Evolutionary conservation across 805 yeast species (phyloP), one percentile per base, ranked within the genome.

Genomic region (Yarrowia sp.): DNA sequence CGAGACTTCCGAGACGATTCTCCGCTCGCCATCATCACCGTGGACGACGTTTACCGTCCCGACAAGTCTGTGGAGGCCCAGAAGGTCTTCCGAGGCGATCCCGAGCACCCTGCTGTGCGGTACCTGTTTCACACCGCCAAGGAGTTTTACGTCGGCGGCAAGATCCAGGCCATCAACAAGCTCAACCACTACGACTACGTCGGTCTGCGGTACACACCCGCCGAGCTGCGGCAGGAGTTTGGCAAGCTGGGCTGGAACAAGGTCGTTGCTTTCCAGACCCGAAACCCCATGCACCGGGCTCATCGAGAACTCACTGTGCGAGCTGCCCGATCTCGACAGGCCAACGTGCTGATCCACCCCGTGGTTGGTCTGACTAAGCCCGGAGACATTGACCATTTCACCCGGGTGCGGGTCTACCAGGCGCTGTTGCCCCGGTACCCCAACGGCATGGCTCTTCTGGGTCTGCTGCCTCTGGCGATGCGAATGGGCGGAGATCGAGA

Each of bases 401-500:
- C 98, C 66, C 88, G 98, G 81, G 98, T 93, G 68, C 90, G 95
- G 74, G 98, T 93, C 14, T 93, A 93, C 82, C 90, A 91, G 80
- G 96, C 94, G 73, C 87, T 93, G 73, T 85, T 94, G 79, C 91
- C 93, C 80, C 89, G 94, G 75, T 93, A 91, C 80, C 98, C 98
- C 65, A 90, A 88, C 71, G 97, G 97, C 67, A 89, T 93, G 86
- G 98, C 98, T 15, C 87, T 90, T 71, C 82, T 93, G 70, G 88
- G 97, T 9, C 81, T 93, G 71, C 83, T 93, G 73, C 98, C 98
- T 13, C 83, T 93, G 75, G 98, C 98, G 46, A 93, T 93, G 98
- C 88, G 98, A 84, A 93, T 93, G 98, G 98, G 95, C 68, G 98
- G 98, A 79, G 98, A 94, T 79, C 87, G 97, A 78, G 98, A 93